phyloP scores from a whole-genome alignment of 805 yeast genomes.

The Kodamaea nitidulidarum region DNA sequence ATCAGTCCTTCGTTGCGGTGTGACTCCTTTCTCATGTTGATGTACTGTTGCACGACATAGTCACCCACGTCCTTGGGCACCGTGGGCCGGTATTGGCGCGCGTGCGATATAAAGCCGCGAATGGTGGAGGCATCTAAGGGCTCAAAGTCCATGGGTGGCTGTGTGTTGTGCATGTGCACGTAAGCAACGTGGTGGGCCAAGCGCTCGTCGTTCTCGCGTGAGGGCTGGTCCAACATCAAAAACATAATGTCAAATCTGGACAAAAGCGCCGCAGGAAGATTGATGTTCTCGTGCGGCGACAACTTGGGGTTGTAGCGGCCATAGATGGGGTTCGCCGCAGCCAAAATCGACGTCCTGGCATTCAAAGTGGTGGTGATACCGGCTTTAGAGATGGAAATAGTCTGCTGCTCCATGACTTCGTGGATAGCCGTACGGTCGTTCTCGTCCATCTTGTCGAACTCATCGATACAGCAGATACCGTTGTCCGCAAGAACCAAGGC shows the following conservation, averaged over 20 bases:
- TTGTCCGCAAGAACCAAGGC: constrained; percentile 95
- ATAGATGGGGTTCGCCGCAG: constrained; percentile 97
- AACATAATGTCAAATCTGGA: constrained; percentile 92
- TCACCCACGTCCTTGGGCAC: constrained; percentile 82
- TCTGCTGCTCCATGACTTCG: constrained; percentile 99
- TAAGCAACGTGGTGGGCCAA: constrained; percentile 92
- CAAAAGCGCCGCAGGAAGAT: constrained; percentile 90
- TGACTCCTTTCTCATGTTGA: constrained; percentile 89
- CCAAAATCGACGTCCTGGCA: constrained; percentile 91
- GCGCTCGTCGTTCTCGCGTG: constrained; percentile 72
- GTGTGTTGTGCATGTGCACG: constrained; percentile 90
- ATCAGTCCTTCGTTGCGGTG: constrained; percentile 72
- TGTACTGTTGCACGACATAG: constrained; percentile 79
- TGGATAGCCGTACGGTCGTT: constrained; percentile 95
- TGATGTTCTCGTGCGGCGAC: constrained; percentile 92
- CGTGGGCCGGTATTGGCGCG: constrained; percentile 80
- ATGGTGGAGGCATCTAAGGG: constrained; percentile 78
- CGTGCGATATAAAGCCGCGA: constrained; percentile 83
- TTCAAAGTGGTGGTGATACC: constrained; percentile 95
- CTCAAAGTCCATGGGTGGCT: constrained; percentile 71
- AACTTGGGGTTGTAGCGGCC: constrained; percentile 90
- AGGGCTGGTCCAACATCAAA: constrained; percentile 80
- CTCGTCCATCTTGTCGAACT: constrained; percentile 98
- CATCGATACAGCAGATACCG: constrained; percentile 98
- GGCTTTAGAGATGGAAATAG: constrained; percentile 94